Evolutionary conservation across 768 basidiomycete genomes (phyloP).

Genomic region (Cystofilobasidium ferigula): DNA sequence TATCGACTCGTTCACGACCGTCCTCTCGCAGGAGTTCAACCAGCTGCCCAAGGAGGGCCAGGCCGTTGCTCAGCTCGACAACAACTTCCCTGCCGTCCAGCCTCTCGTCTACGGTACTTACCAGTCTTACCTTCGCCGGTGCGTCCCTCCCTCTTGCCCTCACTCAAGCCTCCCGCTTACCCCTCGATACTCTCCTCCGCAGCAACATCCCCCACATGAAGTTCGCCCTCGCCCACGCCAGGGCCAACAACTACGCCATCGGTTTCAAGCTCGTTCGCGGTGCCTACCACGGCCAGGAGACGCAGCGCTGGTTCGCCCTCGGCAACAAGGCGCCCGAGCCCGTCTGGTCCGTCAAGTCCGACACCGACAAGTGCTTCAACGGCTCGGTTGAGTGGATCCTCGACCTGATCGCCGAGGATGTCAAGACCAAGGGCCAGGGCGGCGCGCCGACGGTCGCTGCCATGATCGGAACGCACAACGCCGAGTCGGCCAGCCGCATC

Average conservation of each 20-base stretch:
- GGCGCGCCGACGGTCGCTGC: conserved; percentile 47
- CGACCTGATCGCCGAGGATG: conserved; percentile 45
- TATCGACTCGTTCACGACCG: conserved; percentile 64
- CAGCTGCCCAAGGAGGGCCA: conserved; percentile 31
- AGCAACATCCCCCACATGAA: conserved; percentile 62
- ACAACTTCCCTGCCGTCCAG: conserved; percentile 39
- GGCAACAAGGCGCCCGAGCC: conserved; percentile 59
- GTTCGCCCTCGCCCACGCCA: conserved; percentile 56
- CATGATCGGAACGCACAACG: conserved; percentile 81
- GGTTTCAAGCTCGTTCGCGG: conserved; percentile 90
- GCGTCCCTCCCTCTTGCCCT: conserved; percentile 15
- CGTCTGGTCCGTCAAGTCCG: conserved; percentile 56
- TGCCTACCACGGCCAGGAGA: conserved; percentile 75
- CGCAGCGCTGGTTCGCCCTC: conserved; percentile 51
- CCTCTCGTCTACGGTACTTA: conserved; percentile 75
- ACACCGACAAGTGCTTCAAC: conserved; percentile 67
- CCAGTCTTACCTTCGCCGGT: conserved; percentile 78
- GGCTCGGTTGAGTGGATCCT: conserved; percentile 52
- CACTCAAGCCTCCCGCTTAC: conserved; percentile 1
- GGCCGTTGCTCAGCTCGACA: conserved; percentile 12
- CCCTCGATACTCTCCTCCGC: conserved; percentile 6
- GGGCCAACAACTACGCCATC: conserved; percentile 55
- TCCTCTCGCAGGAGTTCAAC: conserved; percentile 71
- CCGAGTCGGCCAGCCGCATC: conserved; percentile 54
- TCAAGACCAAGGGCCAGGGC: conserved; percentile 25